Percentiles rank a stretch among this genome's conserved stretches.
These are phyloP conservation scores for Pichia nakasei DNA, from an alignment of 805 yeast species.

Conservation along the genomic window DNA sequence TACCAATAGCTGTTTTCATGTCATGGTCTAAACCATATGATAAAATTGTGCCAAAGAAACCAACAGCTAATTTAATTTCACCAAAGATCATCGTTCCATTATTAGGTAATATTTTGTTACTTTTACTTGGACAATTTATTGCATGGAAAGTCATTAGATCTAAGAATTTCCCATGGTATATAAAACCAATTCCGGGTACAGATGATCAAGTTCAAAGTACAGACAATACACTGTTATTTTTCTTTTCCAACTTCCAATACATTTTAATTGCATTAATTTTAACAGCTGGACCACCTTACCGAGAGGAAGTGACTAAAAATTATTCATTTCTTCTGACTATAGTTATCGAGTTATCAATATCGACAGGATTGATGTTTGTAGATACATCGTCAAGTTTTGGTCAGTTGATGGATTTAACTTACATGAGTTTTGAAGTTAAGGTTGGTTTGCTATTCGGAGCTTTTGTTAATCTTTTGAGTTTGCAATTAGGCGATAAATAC, in stretches of 20 bases:
- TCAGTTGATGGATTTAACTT: slow-evolving; percentile 65
- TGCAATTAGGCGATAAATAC: slow-evolving; percentile 37
- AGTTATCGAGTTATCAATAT: slow-evolving; percentile 37
- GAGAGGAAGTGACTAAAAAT: slow-evolving; percentile 64
- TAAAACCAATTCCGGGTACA: slow-evolving; percentile 71
- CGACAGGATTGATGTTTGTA: slow-evolving; percentile 47
- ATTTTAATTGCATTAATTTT: slow-evolving; percentile 75
- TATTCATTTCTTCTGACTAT: slow-evolving; percentile 64
- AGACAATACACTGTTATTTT: slow-evolving; percentile 82
- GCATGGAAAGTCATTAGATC: slow-evolving; percentile 49
- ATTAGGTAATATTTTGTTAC: slow-evolving; percentile 61
- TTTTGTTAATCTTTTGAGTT: slow-evolving; percentile 37
- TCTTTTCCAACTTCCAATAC: slow-evolving; percentile 80
- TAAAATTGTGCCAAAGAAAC: slow-evolving; percentile 58
- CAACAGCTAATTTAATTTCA: slow-evolving; percentile 89
- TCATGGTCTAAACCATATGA: slow-evolving; percentile 87
- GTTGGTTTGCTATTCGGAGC: slow-evolving; percentile 39
- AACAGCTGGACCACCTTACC: slow-evolving; percentile 88
- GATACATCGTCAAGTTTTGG: slow-evolving; percentile 50
- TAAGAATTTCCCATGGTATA: slow-evolving; percentile 63
- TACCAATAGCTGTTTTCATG: slow-evolving; percentile 95
- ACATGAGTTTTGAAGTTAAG: slow-evolving; percentile 44
- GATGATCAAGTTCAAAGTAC: slow-evolving; percentile 76
- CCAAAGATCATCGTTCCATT: slow-evolving; percentile 80
- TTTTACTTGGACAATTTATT: slow-evolving; percentile 54